Evolutionary conservation across 2,329 filamentous ascomycete species (phyloP).

Genomic region (Corinectria fuckeliana): DNA sequence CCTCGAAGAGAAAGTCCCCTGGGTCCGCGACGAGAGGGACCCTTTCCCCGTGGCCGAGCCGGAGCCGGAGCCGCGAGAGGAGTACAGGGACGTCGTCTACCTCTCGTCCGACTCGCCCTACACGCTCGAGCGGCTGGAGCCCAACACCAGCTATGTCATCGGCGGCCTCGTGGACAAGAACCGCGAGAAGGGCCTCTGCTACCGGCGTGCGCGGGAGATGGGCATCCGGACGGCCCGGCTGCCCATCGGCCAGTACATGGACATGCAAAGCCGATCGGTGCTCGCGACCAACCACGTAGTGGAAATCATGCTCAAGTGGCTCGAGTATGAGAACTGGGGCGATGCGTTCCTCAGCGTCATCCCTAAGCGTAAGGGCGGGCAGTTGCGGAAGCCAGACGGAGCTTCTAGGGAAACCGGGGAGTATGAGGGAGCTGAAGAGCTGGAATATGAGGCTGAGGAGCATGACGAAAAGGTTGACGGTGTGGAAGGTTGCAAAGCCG

Average conservation of each 20-base stretch:
- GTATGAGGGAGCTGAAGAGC: slow-evolving; percentile 33
- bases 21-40: slow-evolving; percentile 42
- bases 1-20: slow-evolving; percentile 39
- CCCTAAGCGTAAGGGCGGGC: slow-evolving; percentile 86
- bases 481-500: slow-evolving; percentile 2
- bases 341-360: slow-evolving; percentile 87
- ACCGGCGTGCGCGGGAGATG: slow-evolving; percentile 75
- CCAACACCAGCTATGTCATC: slow-evolving; percentile 90
- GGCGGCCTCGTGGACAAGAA: slow-evolving; percentile 97
- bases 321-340: slow-evolving; percentile 91
- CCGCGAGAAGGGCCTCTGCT: slow-evolving; percentile 92
- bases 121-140: slow-evolving; percentile 81
- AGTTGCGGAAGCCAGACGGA: slow-evolving; percentile 57
- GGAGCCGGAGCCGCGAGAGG: slow-evolving; percentile 41
- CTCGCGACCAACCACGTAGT: slow-evolving; percentile 94
- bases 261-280: slow-evolving; percentile 86
- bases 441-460: slow-evolving; percentile 34
- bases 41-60: slow-evolving; percentile 44
- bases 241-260: slow-evolving; percentile 93
- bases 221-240: slow-evolving; percentile 88
- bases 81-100: slow-evolving; percentile 71
- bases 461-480: slow-evolving; percentile 35
- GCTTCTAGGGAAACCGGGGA: slow-evolving; percentile 28
- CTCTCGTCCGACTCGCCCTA: slow-evolving; percentile 90
- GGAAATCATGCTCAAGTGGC: slow-evolving; percentile 94